Evolutionary conservation across 2,329 filamentous ascomycete genomes (phyloP).

Genomic region (Aspergillus pseudotamarii): DNA sequence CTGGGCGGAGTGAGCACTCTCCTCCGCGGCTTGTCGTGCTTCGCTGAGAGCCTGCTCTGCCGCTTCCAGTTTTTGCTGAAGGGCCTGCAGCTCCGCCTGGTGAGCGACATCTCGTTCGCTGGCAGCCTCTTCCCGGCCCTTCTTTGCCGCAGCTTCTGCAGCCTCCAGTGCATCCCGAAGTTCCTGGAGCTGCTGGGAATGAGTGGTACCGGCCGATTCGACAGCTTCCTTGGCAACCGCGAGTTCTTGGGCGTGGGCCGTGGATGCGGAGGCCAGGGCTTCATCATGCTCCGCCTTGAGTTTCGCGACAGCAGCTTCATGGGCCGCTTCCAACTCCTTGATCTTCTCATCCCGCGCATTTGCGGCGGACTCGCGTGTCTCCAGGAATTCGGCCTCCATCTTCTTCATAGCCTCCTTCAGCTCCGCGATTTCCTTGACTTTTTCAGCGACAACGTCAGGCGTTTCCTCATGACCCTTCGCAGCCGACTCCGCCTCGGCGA

Average conservation of each 20-base stretch:
- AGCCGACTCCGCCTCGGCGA: slow-evolving; percentile 35
- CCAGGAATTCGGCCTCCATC: slow-evolving; percentile 38
- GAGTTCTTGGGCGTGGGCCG: slow-evolving; percentile 39
- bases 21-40: slow-evolving; percentile 37
- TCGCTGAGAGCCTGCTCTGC: slow-evolving; percentile 38
- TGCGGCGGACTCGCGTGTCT: slow-evolving; percentile 25
- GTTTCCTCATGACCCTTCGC: slow-evolving; percentile 29
- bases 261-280: slow-evolving; percentile 26
- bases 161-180: slow-evolving; percentile 37
- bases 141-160: slow-evolving; percentile 32
- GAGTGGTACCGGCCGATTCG: slow-evolving; percentile 32
- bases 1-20: slow-evolving; percentile 36
- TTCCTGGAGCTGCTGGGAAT: slow-evolving; percentile 37
- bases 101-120: slow-evolving; percentile 35
- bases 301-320: slow-evolving; percentile 32
- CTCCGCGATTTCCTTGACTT: slow-evolving; percentile 39
- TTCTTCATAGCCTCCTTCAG: slow-evolving; percentile 37
- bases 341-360: slow-evolving; percentile 27
- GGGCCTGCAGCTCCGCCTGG: slow-evolving; percentile 34
- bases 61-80: slow-evolving; percentile 37
- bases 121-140: slow-evolving; percentile 34
- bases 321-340: slow-evolving; percentile 31
- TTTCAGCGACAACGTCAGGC: slow-evolving; percentile 33
- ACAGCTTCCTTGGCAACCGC: slow-evolving; percentile 33
- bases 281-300: slow-evolving; percentile 23